phyloP scores from a whole-genome alignment of 164 flowering plant species.

The Amborella trichopoda region DNA sequence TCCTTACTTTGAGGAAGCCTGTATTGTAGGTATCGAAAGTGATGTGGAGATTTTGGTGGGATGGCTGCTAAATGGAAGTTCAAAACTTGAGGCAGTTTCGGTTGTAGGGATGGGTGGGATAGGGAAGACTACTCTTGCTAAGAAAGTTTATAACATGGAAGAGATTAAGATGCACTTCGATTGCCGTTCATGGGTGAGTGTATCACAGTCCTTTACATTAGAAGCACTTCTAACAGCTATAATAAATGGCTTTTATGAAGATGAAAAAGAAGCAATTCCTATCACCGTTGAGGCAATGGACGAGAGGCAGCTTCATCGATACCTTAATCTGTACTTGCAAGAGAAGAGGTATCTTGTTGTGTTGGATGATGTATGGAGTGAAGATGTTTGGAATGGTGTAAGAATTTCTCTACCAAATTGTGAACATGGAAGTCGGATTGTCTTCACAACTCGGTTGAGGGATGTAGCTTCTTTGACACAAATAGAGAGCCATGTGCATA shows the following conservation, averaged over 20 bases:
- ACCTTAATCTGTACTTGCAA: no score
- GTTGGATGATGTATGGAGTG: constrained; percentile 2
- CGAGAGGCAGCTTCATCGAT: no score
- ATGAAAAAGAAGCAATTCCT: neutral
- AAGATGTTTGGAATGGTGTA: neutral
- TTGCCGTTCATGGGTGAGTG: constrained; percentile 12
- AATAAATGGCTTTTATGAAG: neutral
- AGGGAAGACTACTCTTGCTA: constrained; percentile 15
- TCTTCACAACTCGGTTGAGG: neutral
- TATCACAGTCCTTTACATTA: constrained; percentile 2
- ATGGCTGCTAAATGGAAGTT: constrained; percentile 22
- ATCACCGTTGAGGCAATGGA: neutral
- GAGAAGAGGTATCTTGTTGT: neutral
- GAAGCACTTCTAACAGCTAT: constrained; percentile 3
- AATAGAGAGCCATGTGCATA: neutral
- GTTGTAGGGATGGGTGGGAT: constrained; percentile 12
- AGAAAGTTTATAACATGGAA: constrained; percentile 4
- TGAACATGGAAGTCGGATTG: neutral
- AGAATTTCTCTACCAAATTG: neutral
- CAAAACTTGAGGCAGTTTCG: neutral
- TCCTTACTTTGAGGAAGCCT: constrained; percentile 26
- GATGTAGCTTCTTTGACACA: neutral
- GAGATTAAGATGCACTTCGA: constrained; percentile 3
- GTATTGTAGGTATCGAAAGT: constrained; percentile 39
- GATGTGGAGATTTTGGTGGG: constrained; percentile 27